phyloP scores from a whole-genome alignment of 345 rosid species.

The Populus euphratica region DNA sequence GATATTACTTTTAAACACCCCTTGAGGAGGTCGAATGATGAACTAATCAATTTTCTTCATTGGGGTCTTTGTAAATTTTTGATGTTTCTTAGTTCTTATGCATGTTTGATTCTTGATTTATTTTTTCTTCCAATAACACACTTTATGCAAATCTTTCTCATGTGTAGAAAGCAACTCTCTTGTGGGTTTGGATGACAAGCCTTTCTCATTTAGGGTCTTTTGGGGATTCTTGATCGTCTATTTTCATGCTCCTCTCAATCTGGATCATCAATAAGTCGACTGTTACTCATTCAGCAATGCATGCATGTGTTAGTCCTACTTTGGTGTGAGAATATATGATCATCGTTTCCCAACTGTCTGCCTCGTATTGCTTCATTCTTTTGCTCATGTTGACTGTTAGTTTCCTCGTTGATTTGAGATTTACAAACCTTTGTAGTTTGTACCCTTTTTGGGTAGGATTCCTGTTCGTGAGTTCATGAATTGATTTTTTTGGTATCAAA shows the following conservation, averaged over 20 bases:
- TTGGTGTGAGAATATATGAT: not conserved
- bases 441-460: not conserved
- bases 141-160: not conserved
- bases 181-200: not conserved
- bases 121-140: not conserved
- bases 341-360: not conserved
- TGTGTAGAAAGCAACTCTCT: not conserved
- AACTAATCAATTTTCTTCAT: not conserved
- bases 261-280: not conserved
- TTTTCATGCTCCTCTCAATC: not conserved
- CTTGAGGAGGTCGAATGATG: conserved; percentile 5
- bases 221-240: not conserved
- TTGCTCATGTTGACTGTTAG: not conserved
- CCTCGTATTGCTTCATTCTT: not conserved
- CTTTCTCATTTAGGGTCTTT: not conserved
- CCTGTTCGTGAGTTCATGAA: conserved; percentile 2
- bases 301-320: not conserved
- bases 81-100: not conserved
- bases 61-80: not conserved
- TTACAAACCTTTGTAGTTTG: not conserved
- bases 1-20: not conserved
- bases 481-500: not conserved
- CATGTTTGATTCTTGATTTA: not conserved
- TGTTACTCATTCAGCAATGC: not conserved
- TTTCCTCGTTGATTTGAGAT: not conserved